Percentiles rank a stretch among this genome's conserved stretches.
Evolutionary conservation across 2,329 filamentous ascomycete genomes (phyloP).

Genomic region (Dissoconium aciculare): DNA sequence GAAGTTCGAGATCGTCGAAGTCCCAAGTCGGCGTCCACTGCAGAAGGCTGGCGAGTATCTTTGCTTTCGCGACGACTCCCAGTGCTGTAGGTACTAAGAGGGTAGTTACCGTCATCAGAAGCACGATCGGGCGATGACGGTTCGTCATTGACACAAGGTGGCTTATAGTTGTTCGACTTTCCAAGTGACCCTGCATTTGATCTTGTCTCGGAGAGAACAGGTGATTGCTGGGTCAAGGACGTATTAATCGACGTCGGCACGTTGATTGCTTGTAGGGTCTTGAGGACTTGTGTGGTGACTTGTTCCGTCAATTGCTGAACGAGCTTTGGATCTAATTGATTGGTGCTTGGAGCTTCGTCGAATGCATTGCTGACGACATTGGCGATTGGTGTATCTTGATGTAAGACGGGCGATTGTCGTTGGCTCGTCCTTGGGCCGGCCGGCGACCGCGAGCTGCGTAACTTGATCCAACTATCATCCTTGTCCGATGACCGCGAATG

Average conservation of each 20-base stretch:
- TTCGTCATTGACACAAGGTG: background rate
- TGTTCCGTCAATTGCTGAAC: conserved; percentile 46
- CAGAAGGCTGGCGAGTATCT: background rate
- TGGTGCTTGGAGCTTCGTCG: conserved; percentile 34
- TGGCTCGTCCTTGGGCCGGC: conserved; percentile 7
- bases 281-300: conserved; percentile 41
- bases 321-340: conserved; percentile 43
- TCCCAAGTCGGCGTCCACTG: background rate
- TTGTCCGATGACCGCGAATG: too few relatives aligned
- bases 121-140: background rate
- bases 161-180: background rate
- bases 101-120: background rate
- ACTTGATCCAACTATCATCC: too few relatives aligned
- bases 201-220: background rate
- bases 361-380: conserved; percentile 44
- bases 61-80: background rate
- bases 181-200: too few relatives aligned
- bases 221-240: background rate
- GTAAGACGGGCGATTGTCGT: conserved; percentile 9
- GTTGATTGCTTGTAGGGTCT: conserved; percentile 17
- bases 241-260: conserved; percentile 3
- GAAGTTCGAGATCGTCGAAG: conserved; percentile 2
- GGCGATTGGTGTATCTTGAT: conserved; percentile 33
- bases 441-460: conserved; percentile 8
- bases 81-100: background rate